phyloP scores from a whole-genome alignment of 768 basidiomycete species.

The Boletus bicolor region DNA sequence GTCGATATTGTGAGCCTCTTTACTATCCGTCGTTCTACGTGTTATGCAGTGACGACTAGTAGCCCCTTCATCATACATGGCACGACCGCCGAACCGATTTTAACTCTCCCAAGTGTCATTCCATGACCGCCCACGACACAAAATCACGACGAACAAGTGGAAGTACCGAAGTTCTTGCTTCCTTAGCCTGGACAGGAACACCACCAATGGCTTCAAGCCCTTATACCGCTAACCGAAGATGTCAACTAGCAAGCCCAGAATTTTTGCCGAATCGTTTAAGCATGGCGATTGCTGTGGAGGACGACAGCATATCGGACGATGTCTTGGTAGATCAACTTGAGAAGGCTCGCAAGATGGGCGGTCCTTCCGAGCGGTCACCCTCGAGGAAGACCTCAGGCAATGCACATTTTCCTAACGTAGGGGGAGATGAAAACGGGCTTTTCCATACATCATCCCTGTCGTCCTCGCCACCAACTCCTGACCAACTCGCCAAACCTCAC shows the following conservation, averaged over 20 bases:
- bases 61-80: conserved; percentile 32
- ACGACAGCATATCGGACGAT: conserved; percentile 50
- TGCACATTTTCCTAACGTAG: neutral
- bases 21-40: neutral
- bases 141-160: conserved; percentile 6
- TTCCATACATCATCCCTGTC: neutral
- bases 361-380: neutral
- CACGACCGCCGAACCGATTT: conserved; percentile 26
- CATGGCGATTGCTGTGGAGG: conserved; percentile 48
- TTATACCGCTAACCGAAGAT: neutral
- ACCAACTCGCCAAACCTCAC: neutral
- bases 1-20: conserved; percentile 26
- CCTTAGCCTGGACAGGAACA: conserved; percentile 33
- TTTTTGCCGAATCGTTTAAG: conserved; percentile 8
- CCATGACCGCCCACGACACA: neutral
- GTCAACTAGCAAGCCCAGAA: neutral
- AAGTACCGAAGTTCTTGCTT: conserved; percentile 30
- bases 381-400: neutral
- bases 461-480: neutral
- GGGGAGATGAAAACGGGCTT: neutral
- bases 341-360: conserved; percentile 34
- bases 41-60: conserved; percentile 12
- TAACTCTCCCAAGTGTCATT: neutral
- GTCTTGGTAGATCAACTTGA: conserved; percentile 48
- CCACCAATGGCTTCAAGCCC: neutral